Evolutionary conservation across 2,329 filamentous ascomycete species (phyloP), one percentile per base, ranked within the genome.

Genomic region (Penicillium sp.): DNA sequence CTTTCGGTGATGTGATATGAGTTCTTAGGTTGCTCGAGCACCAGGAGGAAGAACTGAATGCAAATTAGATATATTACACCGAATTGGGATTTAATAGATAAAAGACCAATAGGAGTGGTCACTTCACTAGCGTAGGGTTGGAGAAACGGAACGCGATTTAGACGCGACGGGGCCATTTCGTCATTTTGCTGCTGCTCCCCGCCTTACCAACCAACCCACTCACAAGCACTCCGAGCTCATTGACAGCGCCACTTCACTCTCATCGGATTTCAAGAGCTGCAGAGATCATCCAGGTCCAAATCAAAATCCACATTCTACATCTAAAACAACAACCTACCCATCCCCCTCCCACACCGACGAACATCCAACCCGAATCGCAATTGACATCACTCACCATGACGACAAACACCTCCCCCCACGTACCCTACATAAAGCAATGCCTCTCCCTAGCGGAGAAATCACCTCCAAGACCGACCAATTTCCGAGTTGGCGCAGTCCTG

Each of bases 401-500:
- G 46, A 59, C 59, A 26, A 51, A 51, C 29, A 57, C 60, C 49
- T 66, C 72, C 49, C 63, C 68, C 24, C 76, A 78, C 58, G 57
- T 71, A 39, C 58, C 69, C 55, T 85, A 85, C 69, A 89, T 97
- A 79, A 82, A 79, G 53, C 78, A 88, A 54, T 91, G 91, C 37
- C 83, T 97, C 55, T 76, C 81, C n/a, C 81, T 92, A 60, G 92
- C 94, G 13, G 81, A 82, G 35, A 83, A 88, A 61, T 96, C 92
- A 11, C 89, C 90, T 2, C 90, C 91, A 29, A 92, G 89, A 67
- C 89, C 92, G 2, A 92, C 90, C 50, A 97, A 97, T 74, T 99
- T 92, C 78, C 86, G 93, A 57, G 92, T 99, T 22, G 94, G 94
- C 40, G 94, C 94, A n/a, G 74, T 96, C n/a, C 81, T 97, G 38